Conservation (phyloP, 2,329 filamentous ascomycete species). For the Diplocarpon mali region DNA sequence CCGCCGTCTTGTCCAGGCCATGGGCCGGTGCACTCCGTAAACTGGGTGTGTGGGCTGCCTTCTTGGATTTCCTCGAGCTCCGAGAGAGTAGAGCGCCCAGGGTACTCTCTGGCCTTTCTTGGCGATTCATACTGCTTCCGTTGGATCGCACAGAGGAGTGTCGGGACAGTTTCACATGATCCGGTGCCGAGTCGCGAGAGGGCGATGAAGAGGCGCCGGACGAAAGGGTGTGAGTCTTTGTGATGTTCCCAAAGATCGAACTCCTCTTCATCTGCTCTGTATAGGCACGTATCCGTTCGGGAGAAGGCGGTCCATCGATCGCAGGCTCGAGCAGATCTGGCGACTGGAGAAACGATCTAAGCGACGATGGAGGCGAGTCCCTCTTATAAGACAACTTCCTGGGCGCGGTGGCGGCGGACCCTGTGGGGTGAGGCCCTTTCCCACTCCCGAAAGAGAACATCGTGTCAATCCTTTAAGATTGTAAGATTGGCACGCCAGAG, state of each 20-base stretch:
- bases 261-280: slow-evolving; percentile 47
- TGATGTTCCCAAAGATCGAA: slow-evolving; percentile 37
- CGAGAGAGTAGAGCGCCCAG: slow-evolving; percentile 49
- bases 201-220: slow-evolving; percentile 45
- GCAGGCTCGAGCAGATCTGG: slow-evolving; percentile 44
- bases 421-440: slow-evolving; percentile 10
- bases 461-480: slow-evolving; percentile 18
- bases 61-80: slow-evolving; percentile 36
- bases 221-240: slow-evolving; percentile 36
- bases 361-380: slow-evolving; percentile 7
- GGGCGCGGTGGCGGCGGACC: slow-evolving; percentile 5
- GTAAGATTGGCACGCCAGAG: slow-evolving; percentile 10
- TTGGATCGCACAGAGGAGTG: slow-evolving; percentile 46
- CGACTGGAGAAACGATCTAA: slow-evolving; percentile 9
- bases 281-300: slow-evolving; percentile 46
- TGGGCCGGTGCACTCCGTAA: slow-evolving; percentile 11
- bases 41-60: slow-evolving; percentile 31
- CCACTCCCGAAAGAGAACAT: slow-evolving; percentile 18
- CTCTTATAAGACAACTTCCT: slow-evolving; percentile 12
- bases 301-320: slow-evolving; percentile 49
- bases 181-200: slow-evolving; percentile 30
- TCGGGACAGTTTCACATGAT: slow-evolving; percentile 36
- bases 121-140: slow-evolving; percentile 38
- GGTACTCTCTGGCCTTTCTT: slow-evolving; percentile 46
- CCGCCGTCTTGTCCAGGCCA: slow-evolving; percentile 5